Percentiles rank a stretch among this genome's conserved stretches.
Evolutionary conservation across 2,329 filamentous ascomycete species (phyloP).

Genomic region (Allantophomopsis cytisporea): DNA sequence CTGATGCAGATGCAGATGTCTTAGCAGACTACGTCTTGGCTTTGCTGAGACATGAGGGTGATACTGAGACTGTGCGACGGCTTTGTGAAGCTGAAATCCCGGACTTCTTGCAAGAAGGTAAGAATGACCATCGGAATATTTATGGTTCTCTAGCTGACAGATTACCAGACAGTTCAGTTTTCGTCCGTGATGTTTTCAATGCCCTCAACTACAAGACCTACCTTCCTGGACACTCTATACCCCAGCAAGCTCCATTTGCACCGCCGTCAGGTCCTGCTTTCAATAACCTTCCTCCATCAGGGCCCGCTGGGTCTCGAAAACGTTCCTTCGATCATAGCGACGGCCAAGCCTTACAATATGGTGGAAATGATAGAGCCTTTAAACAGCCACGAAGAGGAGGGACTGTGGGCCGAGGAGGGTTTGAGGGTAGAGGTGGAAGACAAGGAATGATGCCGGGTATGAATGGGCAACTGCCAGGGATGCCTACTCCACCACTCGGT

Average conservation of each 20-base stretch:
- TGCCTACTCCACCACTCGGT: constrained; percentile 14
- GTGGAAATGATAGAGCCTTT: constrained; percentile 18
- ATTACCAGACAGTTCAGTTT: constrained; percentile 36
- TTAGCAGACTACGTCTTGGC: constrained; percentile 78
- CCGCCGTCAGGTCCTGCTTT: constrained; percentile 15
- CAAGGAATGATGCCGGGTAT: no score
- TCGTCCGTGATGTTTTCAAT: constrained; percentile 59
- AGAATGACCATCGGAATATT: constrained; percentile 1
- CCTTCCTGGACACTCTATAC: constrained; percentile 32
- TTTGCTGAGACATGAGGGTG: constrained; percentile 57
- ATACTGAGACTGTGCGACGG: constrained; percentile 46
- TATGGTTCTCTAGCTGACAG: neutral
- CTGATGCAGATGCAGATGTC: constrained; percentile 69
- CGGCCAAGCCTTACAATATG: constrained; percentile 17
- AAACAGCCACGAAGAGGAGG: constrained; percentile 49
- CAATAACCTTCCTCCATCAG: constrained; percentile 2
- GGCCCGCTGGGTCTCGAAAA: constrained; percentile 27
- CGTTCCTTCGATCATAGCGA: constrained; percentile 30
- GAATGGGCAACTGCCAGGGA: constrained; percentile 1
- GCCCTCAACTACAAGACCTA: constrained; percentile 50
- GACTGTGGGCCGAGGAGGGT: constrained; percentile 20
- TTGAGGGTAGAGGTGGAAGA: constrained; percentile 3
- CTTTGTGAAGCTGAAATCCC: constrained; percentile 60
- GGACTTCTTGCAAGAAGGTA: constrained; percentile 62
- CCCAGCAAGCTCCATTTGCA: constrained; percentile 7